Conservation (phyloP, 176 grass and related monocot genomes). For the Secale cereale region DNA sequence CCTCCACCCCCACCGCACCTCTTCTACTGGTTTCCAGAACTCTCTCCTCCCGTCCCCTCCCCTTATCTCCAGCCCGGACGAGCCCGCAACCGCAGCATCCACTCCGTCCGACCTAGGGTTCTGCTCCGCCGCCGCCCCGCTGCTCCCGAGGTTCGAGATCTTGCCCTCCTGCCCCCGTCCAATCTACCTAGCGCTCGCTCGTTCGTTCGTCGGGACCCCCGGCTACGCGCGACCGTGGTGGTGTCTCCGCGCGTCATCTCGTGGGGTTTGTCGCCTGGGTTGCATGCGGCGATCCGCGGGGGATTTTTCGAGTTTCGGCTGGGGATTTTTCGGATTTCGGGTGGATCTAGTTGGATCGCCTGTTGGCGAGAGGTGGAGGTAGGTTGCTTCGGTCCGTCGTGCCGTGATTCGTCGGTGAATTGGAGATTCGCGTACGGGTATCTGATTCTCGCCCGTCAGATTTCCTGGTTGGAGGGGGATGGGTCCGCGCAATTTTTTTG, state of each 20-base stretch:
- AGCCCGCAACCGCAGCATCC: background rate
- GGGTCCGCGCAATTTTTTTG: background rate
- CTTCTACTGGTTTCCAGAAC: background rate
- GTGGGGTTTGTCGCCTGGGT: background rate
- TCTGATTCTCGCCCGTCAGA: background rate
- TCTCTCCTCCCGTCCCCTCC: background rate
- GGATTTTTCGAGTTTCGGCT: background rate
- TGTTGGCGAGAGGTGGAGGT: background rate
- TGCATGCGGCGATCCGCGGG: background rate
- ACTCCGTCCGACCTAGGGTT: constrained; percentile 2
- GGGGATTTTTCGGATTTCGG: background rate
- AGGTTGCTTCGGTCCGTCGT: background rate
- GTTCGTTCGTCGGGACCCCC: background rate
- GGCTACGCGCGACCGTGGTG: background rate
- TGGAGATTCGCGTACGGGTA: background rate
- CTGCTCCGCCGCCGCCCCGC: background rate
- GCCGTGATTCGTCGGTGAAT: background rate
- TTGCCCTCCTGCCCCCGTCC: accelerated
- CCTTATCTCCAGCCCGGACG: background rate
- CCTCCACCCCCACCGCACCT: background rate
- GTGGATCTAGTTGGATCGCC: background rate
- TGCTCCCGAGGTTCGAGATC: constrained; percentile 6
- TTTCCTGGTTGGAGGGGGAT: background rate
- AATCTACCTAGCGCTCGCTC: background rate
- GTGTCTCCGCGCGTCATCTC: background rate